Evolutionary conservation across 2,329 filamentous ascomycete species (phyloP).

Genomic region (Neospermospora avenae): DNA sequence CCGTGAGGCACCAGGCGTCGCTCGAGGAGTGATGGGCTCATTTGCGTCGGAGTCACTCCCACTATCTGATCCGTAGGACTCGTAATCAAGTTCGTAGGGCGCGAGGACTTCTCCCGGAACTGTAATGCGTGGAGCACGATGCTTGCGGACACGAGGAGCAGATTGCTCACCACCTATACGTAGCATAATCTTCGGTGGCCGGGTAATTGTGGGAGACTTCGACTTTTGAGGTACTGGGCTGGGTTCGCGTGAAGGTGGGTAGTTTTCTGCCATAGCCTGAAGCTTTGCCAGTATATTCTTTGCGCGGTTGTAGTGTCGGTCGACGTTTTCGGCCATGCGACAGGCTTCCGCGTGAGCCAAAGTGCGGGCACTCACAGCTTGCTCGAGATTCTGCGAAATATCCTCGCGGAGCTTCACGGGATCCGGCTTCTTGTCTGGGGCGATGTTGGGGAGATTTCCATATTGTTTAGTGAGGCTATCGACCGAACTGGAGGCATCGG

Average conservation of each 20-base stretch:
- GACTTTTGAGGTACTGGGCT: conserved; percentile 42
- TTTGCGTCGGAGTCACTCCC: conserved; percentile 27
- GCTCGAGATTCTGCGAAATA: conserved; percentile 56
- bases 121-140: conserved; percentile 54
- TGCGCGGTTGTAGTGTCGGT: conserved; percentile 58
- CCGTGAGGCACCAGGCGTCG: conserved; percentile 24
- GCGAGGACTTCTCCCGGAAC: conserved; percentile 65
- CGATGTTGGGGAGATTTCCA: conserved; percentile 50
- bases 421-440: conserved; percentile 45
- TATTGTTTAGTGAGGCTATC: conserved; percentile 56
- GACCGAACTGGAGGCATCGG: conserved; percentile 52
- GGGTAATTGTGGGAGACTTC: conserved; percentile 52
- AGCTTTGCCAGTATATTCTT: conserved; percentile 58
- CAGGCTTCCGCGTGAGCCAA: conserved; percentile 60
- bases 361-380: conserved; percentile 53
- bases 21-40: conserved; percentile 35
- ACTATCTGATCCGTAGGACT: conserved; percentile 44
- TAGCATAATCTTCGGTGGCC: conserved; percentile 46
- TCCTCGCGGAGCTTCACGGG: conserved; percentile 53
- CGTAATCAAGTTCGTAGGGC: conserved; percentile 62
- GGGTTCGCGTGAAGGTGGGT: conserved; percentile 48
- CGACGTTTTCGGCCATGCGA: conserved; percentile 62
- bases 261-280: conserved; percentile 57
- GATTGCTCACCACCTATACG: conserved; percentile 44
- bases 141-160: conserved; percentile 28